Evolutionary conservation across 75 land plant genomes (phyloP).

Genomic region (Pinus tabuliformis): DNA sequence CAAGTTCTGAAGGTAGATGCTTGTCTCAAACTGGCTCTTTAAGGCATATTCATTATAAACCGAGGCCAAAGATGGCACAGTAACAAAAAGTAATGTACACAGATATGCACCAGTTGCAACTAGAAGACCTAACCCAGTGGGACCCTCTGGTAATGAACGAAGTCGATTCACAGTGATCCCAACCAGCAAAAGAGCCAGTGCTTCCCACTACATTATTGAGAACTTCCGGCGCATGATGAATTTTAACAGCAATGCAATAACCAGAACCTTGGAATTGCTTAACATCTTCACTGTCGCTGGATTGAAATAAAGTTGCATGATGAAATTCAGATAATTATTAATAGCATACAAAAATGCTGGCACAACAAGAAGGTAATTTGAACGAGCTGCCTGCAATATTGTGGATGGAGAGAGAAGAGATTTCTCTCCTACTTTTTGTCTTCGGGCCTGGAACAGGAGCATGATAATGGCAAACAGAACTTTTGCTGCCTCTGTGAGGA

Average conservation of each 20-base stretch:
- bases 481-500: conserved; percentile 82
- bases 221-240: conserved; percentile 82
- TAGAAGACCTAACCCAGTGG: conserved; percentile 69
- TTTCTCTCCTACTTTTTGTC: conserved; percentile 84
- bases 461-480: conserved; percentile 85
- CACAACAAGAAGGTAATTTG: conserved; percentile 89
- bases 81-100: conserved; percentile 86
- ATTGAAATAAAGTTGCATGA: too few species aligned
- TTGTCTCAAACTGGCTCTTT: conserved; percentile 97
- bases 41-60: conserved; percentile 96
- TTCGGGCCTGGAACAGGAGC: conserved; percentile 80
- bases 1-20: conserved; percentile 98
- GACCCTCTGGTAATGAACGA: conserved; percentile 70
- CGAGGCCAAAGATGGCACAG: conserved; percentile 93
- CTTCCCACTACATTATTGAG: conserved; percentile 99
- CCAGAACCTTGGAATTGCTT: conserved; percentile 18
- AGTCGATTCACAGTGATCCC: conserved; percentile 96
- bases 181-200: conserved; percentile 83
- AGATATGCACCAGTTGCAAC: conserved; percentile 77
- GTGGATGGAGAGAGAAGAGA: conserved; percentile 72
- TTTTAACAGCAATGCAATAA: conserved; percentile 86
- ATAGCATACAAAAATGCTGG: conserved; percentile 91
- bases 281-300: too few species aligned
- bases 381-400: conserved; percentile 86
- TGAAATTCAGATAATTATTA: conserved; percentile 93